Evolutionary conservation across 2,329 filamentous ascomycete species (phyloP).

Genomic region (Trichoderma breve): DNA sequence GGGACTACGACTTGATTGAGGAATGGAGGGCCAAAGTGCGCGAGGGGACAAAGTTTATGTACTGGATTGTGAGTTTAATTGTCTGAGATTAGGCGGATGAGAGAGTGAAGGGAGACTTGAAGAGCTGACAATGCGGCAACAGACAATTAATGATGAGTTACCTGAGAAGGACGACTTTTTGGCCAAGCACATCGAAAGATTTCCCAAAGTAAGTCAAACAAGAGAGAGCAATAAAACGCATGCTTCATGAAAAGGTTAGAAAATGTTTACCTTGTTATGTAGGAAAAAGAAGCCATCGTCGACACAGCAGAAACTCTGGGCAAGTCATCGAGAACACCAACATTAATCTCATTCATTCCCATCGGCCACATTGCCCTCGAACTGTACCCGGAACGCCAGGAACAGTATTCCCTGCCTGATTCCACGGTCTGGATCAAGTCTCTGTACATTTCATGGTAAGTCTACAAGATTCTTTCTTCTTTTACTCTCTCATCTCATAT

Average conservation of each 20-base stretch:
- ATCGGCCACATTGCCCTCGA: constrained; percentile 43
- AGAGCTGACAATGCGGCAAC: background rate
- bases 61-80: constrained; percentile 39
- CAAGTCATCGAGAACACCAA: constrained; percentile 31
- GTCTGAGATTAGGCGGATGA: background rate
- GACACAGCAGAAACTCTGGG: constrained; percentile 36
- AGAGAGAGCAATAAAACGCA: background rate
- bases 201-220: constrained; percentile 29
- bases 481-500: background rate
- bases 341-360: constrained; percentile 34
- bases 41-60: constrained; percentile 37
- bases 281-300: constrained; percentile 35
- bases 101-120: background rate
- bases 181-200: constrained; percentile 31
- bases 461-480: background rate
- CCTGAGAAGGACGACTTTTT: constrained; percentile 32
- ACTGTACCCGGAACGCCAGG: constrained; percentile 32
- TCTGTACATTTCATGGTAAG: constrained; percentile 40
- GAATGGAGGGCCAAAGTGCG: constrained; percentile 36
- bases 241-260: background rate
- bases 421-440: constrained; percentile 40
- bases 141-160: constrained; percentile 34
- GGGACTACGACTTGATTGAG: constrained; percentile 39
- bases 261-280: background rate
- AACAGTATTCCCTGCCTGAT: constrained; percentile 32